Conservation (phyloP, 768 basidiomycete genomes). For the Gloeopeniophorella convolvens region DNA sequence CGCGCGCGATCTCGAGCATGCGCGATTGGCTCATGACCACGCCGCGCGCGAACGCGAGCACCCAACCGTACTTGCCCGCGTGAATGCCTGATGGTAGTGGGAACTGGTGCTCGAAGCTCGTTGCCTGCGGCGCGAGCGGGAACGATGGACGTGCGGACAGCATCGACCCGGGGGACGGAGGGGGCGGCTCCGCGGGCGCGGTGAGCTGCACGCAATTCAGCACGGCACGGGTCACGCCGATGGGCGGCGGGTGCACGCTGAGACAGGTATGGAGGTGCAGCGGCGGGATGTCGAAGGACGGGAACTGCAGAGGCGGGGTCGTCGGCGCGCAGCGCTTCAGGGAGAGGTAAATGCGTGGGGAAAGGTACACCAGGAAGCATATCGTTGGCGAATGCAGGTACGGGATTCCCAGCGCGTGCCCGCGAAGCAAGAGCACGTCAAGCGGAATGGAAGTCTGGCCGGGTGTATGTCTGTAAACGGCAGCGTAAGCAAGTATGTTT, state of each 20-base stretch:
- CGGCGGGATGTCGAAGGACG: constrained; percentile 46
- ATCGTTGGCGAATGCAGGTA: constrained; percentile 63
- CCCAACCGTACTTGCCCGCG: constrained; percentile 41
- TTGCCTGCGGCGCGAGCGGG: constrained; percentile 40
- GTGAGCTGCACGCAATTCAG: constrained; percentile 40
- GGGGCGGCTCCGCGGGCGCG: constrained; percentile 32
- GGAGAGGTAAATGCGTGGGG: constrained; percentile 62
- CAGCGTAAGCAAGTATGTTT: neutral
- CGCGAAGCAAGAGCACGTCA: constrained; percentile 63
- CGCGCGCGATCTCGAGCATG: constrained; percentile 64
- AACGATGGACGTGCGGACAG: constrained; percentile 43
- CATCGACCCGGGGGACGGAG: constrained; percentile 20
- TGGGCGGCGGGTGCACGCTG: constrained; percentile 28
- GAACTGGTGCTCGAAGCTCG: constrained; percentile 46
- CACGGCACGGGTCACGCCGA: constrained; percentile 52
- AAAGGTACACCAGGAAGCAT: constrained; percentile 65
- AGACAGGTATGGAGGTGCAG: constrained; percentile 42
- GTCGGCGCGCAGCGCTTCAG: constrained; percentile 39
- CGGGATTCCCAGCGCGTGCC: constrained; percentile 64
- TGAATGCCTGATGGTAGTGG: constrained; percentile 34
- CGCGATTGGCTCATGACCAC: constrained; percentile 68
- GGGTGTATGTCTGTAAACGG: constrained; percentile 17
- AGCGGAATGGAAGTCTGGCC: constrained; percentile 42
- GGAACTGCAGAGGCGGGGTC: constrained; percentile 23
- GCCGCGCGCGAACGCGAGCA: constrained; percentile 70